These are phyloP conservation scores for Nannizziopsis barbatae DNA, from an alignment of 2,329 filamentous ascomycete genomes.

Conservation along the genomic window DNA sequence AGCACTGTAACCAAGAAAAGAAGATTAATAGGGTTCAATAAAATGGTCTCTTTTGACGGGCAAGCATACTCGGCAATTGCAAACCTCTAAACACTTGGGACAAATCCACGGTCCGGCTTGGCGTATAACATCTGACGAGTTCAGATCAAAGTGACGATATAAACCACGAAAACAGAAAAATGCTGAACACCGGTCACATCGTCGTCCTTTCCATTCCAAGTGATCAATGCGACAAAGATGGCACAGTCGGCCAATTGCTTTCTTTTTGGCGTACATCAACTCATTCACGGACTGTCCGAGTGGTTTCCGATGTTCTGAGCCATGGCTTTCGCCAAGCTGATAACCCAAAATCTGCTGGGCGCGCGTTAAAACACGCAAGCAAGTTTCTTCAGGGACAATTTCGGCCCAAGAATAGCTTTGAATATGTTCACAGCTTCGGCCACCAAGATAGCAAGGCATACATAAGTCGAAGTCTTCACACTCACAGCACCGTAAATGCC, in stretches of 20 bases:
- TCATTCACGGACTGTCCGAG: slow-evolving; percentile 25
- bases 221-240: slow-evolving; percentile 30
- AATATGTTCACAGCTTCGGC: slow-evolving; percentile 28
- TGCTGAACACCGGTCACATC: slow-evolving; percentile 25
- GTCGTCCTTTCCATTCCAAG: slow-evolving; percentile 27
- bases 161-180: slow-evolving; percentile 31
- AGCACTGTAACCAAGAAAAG: slow-evolving; percentile 18
- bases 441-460: slow-evolving; percentile 27
- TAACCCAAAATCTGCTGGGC: slow-evolving; percentile 19
- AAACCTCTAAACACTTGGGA: slow-evolving; percentile 26
- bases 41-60: not conserved
- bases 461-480: slow-evolving; percentile 30
- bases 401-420: slow-evolving; percentile 27
- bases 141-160: slow-evolving; percentile 28
- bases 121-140: slow-evolving; percentile 23
- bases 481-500: slow-evolving; percentile 28
- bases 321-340: slow-evolving; percentile 7
- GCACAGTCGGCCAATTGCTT: slow-evolving; percentile 21
- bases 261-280: slow-evolving; percentile 22
- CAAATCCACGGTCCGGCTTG: slow-evolving; percentile 24
- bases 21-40: not conserved
- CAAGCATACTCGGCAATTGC: slow-evolving; percentile 25
- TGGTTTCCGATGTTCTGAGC: slow-evolving; percentile 12
- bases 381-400: slow-evolving; percentile 23
- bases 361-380: slow-evolving; percentile 20